Evolutionary conservation across 495 filamentous ascomycete species (phyloP).

Genomic region (Trichoderma reesei): DNA sequence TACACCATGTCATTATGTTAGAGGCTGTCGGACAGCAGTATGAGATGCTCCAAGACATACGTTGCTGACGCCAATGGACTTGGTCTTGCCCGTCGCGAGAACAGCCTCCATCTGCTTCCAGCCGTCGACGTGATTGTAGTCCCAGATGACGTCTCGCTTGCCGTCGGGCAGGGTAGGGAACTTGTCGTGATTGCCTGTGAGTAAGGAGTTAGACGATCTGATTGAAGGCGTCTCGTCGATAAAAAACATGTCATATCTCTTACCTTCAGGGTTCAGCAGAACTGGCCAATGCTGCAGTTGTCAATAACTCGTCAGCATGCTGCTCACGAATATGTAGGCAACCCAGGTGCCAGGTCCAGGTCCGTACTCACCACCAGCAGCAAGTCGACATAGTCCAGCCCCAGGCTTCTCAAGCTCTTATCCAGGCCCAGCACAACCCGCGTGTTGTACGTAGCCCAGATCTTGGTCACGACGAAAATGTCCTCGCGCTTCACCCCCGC

Average conservation of each 20-base stretch:
- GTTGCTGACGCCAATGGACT: slow-evolving; percentile 76
- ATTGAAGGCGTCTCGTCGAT: not conserved
- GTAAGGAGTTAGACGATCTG: not conserved
- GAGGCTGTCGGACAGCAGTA: too few species aligned
- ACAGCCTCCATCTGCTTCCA: slow-evolving; percentile 77
- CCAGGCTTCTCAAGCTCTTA: slow-evolving; percentile 58
- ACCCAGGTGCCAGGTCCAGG: not conserved
- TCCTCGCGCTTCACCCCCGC: slow-evolving; percentile 63
- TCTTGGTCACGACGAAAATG: slow-evolving; percentile 73
- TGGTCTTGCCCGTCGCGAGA: slow-evolving; percentile 53
- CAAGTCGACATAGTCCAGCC: slow-evolving; percentile 73
- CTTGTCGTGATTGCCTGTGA: slow-evolving; percentile 57
- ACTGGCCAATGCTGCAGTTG: slow-evolving; percentile 59
- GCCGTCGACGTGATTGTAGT: slow-evolving; percentile 58
- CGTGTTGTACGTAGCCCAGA: slow-evolving; percentile 71
- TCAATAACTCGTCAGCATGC: not conserved
- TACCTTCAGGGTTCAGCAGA: slow-evolving; percentile 68
- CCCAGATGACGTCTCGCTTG: slow-evolving; percentile 54
- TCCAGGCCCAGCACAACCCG: slow-evolving; percentile 59
- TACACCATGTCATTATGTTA: slow-evolving; percentile 3
- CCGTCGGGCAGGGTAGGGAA: slow-evolving; percentile 68
- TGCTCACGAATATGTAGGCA: too few species aligned
- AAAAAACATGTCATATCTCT: slow-evolving; percentile 13
- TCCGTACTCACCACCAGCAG: slow-evolving; percentile 43
- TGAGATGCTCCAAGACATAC: slow-evolving; percentile 10